Base-by-base conservation (phyloP, 768 basidiomycete genomes). In the Lentinula edodes region DNA sequence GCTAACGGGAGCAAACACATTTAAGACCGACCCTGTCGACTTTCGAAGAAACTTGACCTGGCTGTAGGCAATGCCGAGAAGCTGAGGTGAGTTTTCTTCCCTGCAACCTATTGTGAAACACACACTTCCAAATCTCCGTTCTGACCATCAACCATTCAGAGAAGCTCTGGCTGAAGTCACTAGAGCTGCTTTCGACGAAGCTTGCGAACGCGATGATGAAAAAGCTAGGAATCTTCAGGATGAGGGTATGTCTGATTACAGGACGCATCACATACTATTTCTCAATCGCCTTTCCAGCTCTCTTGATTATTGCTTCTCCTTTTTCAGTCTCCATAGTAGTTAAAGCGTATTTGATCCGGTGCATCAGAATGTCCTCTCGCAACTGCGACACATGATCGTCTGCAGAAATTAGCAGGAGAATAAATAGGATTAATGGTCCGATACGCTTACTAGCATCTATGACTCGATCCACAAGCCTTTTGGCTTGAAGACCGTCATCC, bases 161-260 rank as follows among this genome's bases (percentile, higher is more conserved):
- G 72, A 98, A 98, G 10, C 81, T 86, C 64, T 86, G 83, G 45
- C 76, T 72, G 69, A 89, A 84, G 58, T 80, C 73, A 65, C 83
- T 76, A 12, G 87, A 81, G 12, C 46, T 41, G 32, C 81, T 79
- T 57, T 89, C 83, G 5, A 96, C 87, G 66, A 90, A 99, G 63
- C 87, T 91, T 2, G 95, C 90, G 68, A 98, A 99, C 0, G 90
- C 91, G 62, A 98, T 90, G 66, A 95, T 85, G 75, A 98, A 98
- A 77, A 96, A 97, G 72, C 91, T 94, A 46, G 2, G n/a, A 45
- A 52, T 20, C 39, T 59, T 34, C 39, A 50, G 15, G 58, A 18
- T 56, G 32, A 59, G 35, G 46, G 7, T 6, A 34, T 65, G 16
- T 13, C 7, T 3, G n/a, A 15, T 8, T 16, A 45, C 61, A 32